Evolutionary conservation across 257 asterid species (phyloP), one percentile per base, ranked within the genome.

Genomic region (Przewalskia tangutica): DNA sequence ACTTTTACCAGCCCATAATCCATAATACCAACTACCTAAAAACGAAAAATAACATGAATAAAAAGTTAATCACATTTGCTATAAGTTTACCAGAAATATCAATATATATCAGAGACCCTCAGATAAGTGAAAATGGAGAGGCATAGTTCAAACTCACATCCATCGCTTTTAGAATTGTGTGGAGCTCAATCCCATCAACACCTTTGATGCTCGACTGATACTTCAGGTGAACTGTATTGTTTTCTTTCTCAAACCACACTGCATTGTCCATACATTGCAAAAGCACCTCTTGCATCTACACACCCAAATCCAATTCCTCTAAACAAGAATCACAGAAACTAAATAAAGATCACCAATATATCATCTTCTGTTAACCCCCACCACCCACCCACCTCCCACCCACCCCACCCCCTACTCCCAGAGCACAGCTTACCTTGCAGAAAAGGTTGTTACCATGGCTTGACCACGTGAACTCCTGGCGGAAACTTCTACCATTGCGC

Each of bases 1-100:
- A 90, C 85, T 87, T 90, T 96, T 67, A 97, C 97, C 78, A 96
- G 91, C 82, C 98, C 99, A 88, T 94, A 91, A 84, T 90, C 89
- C 76, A 96, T 90, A 70, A 94, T 85, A 48, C 89, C 94, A 84
- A 90, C 89, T 82, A 89, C 95, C 99, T 96, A 85, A 86, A 89
- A 53, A 84, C 82, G 55, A 85, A 85, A 64, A 83, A 85, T 16
- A 66, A 65, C 73, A 81, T 17, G 75, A 82, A 76, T 79, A 78
- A 79, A 32, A 20, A 44, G 10, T 10, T 40, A 23, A 18, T 79
- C 27, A 59, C 76, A 63, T 81, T 13, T 48, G 20, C 44, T 48
- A 42, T 12, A 48, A 48, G 20, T 73, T 12, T 48, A 73, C 44
- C 20, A 73, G 60, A 73, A 73, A 48, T 50, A 73, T 23, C n/a